A percentile compares a stretch with the other conserved stretches of the same genome.
phyloP scores from a whole-genome alignment of 805 yeast species.

The Grigorovia jiainica region DNA sequence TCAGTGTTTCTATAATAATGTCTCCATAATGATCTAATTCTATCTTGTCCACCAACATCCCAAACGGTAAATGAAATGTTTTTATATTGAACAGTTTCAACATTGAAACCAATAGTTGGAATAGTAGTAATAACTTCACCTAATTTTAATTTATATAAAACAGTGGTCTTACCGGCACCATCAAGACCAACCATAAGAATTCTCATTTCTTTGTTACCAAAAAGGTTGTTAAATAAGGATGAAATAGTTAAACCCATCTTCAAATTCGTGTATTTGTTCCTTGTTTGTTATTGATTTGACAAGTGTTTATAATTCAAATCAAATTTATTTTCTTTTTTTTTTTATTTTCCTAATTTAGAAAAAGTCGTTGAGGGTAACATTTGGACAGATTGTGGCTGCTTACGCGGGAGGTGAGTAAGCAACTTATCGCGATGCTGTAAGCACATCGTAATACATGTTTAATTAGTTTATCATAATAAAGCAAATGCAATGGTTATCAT shows the following conservation, averaged over 20 bases:
- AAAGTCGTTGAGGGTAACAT: too few species aligned
- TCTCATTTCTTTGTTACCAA: slow-evolving; percentile 98
- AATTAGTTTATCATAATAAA: too few species aligned
- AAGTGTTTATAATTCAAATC: too few species aligned
- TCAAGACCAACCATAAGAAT: slow-evolving; percentile 97
- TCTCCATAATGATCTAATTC: slow-evolving; percentile 98
- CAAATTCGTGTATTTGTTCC: too few species aligned
- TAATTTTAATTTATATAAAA: slow-evolving; percentile 85
- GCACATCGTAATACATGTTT: too few species aligned
- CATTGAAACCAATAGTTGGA: slow-evolving; percentile 96
- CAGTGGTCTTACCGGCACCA: slow-evolving; percentile 98
- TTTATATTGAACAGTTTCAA: slow-evolving; percentile 94
- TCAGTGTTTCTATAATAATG: slow-evolving; percentile 98
- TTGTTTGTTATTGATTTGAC: neutral
- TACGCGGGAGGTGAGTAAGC: too few species aligned
- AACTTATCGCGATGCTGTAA: too few species aligned
- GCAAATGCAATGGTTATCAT: too few species aligned
- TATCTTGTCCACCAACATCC: slow-evolving; percentile 99
- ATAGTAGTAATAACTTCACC: slow-evolving; percentile 95
- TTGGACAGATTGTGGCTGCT: too few species aligned
- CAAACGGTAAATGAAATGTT: slow-evolving; percentile 94
- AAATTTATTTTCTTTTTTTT: too few species aligned
- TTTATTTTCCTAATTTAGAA: too few species aligned
- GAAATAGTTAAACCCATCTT: slow-evolving; percentile 94
- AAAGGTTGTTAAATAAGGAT: slow-evolving; percentile 87